Evolutionary conservation across 345 rosid genomes (phyloP), one percentile per base, ranked within the genome.

Genomic region (Gossypium rotundifolium): DNA sequence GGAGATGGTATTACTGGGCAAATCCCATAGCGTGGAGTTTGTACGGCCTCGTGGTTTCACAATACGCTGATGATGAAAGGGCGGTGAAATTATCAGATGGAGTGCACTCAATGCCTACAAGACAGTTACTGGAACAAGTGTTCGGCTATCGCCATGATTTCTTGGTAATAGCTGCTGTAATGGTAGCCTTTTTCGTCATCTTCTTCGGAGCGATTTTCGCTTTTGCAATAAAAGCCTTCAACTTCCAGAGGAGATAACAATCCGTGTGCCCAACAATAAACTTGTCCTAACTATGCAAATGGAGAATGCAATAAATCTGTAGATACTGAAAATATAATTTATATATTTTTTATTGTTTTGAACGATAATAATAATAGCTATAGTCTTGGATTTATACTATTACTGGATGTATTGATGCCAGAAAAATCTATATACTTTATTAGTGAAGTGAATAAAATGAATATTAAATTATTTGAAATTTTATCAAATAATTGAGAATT

Each of bases 1-100:
- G 98, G 99, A 90, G 99, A 82, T 95, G 99, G 99, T 95, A 95
- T 76, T 95, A 93, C 78, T 95, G 98, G 99, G 99, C 96, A 70
- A 93, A 95, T 78, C 99, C 98, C 0, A 76, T 95, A 14, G 98
- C 99, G 1, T 95, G 99, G 98, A 88, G 91, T 72, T 77, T 93
- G 17, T 93, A 95, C 66, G 98, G 99, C 60, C 91, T 95, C 33
- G 55, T 90, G 76, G 84, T 88, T 14, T 95, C 99, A 12, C 99
- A 95, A 59, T 93, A 90, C 22, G 96, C 93, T 2, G 90, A 88
- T 48, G 91, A 87, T 65, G 75, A 79, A 2, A 63, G 33, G 68
- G 71, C 45, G 18, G 87, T 95, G 81, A 89, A 74, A 81, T 78
- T 90, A 65, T 83, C 92, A 0, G 97, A 89, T 33, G 94, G 93